Evolutionary conservation across 192 early-diverging fungal genomes (phyloP).

Genomic region (Coemansia sp.): DNA sequence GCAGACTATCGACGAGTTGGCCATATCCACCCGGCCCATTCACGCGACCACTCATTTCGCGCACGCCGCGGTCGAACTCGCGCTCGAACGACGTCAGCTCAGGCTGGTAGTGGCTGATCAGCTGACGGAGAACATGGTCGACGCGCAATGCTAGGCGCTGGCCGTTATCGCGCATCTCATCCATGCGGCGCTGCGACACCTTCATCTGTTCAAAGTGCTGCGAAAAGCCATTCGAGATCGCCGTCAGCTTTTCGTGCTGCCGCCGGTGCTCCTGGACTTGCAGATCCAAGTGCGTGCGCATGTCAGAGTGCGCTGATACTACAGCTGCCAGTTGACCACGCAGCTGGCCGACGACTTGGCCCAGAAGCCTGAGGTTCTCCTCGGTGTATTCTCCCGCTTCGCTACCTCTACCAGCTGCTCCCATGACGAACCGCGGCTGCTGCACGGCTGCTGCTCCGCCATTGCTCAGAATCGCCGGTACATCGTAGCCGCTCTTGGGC

Average conservation of each 20-base stretch:
- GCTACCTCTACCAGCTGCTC: conserved; percentile 14
- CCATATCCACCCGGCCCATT: conserved; percentile 31
- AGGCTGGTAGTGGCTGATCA: conserved; percentile 65
- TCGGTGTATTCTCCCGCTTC: conserved; percentile 32
- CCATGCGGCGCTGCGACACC: conserved; percentile 47
- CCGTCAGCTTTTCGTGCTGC: conserved; percentile 50
- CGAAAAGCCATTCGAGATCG: conserved; percentile 37
- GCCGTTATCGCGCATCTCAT: conserved; percentile 40
- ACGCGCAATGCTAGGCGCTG: conserved; percentile 55
- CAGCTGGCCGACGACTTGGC: conserved; percentile 45
- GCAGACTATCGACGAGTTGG: conserved; percentile 24
- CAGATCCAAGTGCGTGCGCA: conserved; percentile 34
- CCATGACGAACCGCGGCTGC: conserved; percentile 49
- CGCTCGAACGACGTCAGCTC: conserved; percentile 63
- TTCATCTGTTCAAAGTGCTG: conserved; percentile 49
- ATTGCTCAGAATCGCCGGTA: conserved; percentile 5
- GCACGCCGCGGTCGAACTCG: conserved; percentile 30
- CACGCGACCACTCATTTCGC: conserved; percentile 23
- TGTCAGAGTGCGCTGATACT: conserved; percentile 43
- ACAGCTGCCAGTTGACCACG: conserved; percentile 55
- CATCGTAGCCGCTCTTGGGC: conserved; percentile 26
- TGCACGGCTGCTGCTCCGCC: conserved; percentile 14
- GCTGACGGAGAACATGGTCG: conserved; percentile 64
- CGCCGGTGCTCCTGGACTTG: conserved; percentile 55
- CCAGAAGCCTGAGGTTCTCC: conserved; percentile 38